Percentiles rank a stretch among this genome's conserved stretches.
These are phyloP conservation scores for Diaporthe sp. DNA, from an alignment of 2,329 filamentous ascomycete genomes.

Conservation along the genomic window DNA sequence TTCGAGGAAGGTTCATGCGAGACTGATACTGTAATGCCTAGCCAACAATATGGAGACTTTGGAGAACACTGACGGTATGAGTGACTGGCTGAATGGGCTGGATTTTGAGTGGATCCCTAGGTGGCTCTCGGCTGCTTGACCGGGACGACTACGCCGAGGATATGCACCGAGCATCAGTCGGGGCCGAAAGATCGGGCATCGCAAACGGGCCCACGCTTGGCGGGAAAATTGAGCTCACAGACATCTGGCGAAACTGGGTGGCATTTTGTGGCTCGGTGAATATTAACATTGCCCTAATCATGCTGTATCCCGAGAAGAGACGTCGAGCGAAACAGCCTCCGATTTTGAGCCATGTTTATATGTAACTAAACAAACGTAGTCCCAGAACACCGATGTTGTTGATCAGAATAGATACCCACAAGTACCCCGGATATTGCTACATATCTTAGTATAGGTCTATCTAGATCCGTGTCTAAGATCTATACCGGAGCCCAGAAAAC, in stretches of 20 bases:
- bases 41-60: too few species aligned
- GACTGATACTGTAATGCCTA: too few species aligned
- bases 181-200: not conserved
- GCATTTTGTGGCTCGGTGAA: not conserved
- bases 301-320: too few species aligned
- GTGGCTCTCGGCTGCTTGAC: not conserved
- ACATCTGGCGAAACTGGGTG: not conserved
- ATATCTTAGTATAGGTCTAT: not conserved
- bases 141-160: not conserved
- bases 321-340: not conserved
- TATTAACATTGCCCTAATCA: not conserved
- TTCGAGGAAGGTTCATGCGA: not conserved
- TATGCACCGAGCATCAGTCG: not conserved
- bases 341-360: too few species aligned
- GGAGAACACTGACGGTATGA: not conserved
- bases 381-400: fast-evolving
- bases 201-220: not conserved
- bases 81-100: not conserved
- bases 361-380: not conserved
- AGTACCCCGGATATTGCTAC: too few species aligned
- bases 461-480: too few species aligned
- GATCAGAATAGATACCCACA: too few species aligned
- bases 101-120: not conserved
- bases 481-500: not conserved
- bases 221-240: too few species aligned